These are phyloP conservation scores for Pichia sporocuriosa DNA, from an alignment of 805 yeast genomes.

Conservation along the genomic window DNA sequence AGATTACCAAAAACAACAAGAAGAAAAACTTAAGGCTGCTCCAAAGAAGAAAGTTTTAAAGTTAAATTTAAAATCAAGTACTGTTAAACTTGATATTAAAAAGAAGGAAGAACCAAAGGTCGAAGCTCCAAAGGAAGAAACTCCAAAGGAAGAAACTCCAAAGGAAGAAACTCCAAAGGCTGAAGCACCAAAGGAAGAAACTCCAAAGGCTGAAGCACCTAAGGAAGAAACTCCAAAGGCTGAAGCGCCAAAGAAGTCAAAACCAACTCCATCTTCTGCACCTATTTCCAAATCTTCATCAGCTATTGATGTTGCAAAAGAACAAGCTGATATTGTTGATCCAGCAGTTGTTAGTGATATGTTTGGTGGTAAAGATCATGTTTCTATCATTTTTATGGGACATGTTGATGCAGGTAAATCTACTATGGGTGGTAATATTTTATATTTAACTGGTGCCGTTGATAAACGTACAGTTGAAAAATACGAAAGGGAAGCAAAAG, in stretches of 20 bases:
- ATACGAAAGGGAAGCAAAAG: conserved; percentile 97
- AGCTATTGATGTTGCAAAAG: conserved; percentile 36
- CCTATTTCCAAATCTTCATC: conserved; percentile 14
- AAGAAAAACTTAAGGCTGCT: conserved; percentile 37
- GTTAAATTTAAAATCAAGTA: conserved; percentile 57
- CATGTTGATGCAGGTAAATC: conserved; percentile 99
- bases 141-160: too few species aligned
- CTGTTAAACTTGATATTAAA: conserved; percentile 29
- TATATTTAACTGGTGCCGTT: conserved; percentile 91
- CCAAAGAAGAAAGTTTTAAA: conserved; percentile 62
- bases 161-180: conserved; percentile 12
- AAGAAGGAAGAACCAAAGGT: conserved; percentile 39
- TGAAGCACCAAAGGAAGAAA: conserved; percentile 24
- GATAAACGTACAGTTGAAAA: conserved; percentile 98
- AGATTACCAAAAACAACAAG: conserved; percentile 69
- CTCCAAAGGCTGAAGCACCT: conserved; percentile 23
- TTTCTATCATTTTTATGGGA: conserved; percentile 97
- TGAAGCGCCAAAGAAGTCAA: conserved; percentile 26
- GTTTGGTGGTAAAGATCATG: conserved; percentile 97
- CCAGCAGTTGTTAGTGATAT: conserved; percentile 83
- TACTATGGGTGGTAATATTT: conserved; percentile 97
- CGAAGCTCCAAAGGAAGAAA: conserved; percentile 24
- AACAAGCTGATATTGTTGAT: conserved; percentile 77
- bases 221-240: conserved; percentile 13
- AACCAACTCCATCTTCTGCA: conserved; percentile 20